Base-by-base conservation (phyloP, 2,329 filamentous ascomycete species). In the Biscogniauxia mediterranea region DNA sequence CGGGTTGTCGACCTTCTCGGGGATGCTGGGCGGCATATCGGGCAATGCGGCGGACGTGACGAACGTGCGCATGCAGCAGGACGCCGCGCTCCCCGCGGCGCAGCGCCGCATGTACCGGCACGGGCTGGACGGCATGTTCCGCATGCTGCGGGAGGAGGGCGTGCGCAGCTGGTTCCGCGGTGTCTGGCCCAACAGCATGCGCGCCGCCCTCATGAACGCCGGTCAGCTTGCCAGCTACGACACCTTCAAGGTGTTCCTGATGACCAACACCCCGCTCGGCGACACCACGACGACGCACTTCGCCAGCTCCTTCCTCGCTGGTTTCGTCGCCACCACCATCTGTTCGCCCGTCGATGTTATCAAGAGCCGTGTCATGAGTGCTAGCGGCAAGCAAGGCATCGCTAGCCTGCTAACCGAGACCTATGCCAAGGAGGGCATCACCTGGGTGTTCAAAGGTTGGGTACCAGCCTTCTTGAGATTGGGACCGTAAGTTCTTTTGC, bases 31-130 rank as follows among this genome's bases (percentile, higher is more conserved):
- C 64, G 95, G 95, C 55, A 79, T 98, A 54, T 91, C 89, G 5
- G 95, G 95, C 66, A 99, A 98, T 78, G 93, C 93, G 2, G 94
- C 93, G 66, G 95, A 99, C 75, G 93, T 99, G 38, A 83, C 97
- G 71, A 99, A 99, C 77, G 95, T 99, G 55, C 92, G 95, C 67
- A 99, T 99, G 95, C 95, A 99, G 79, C 92, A 96, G 78, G 95
- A 89, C 72, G 89, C 91, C 2, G 87, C 92, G 0, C 85, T 97
- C 1, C 90, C 93, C 0, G 71, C 79, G 0, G 83, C 83, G 5
- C 81, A 96, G 71, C 87, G 92, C 54, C 86, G 94, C 60, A 95
- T 96, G 77, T 99, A 99, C 80, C 89, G 87, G 65, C 85, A 98
- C 75, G 95, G 93, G 2, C 76, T 97, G 54, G 89, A 98, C 73